Evolutionary conservation across 2,329 filamentous ascomycete species (phyloP), one percentile per base, ranked within the genome.

Genomic region (Penicillium sp.): DNA sequence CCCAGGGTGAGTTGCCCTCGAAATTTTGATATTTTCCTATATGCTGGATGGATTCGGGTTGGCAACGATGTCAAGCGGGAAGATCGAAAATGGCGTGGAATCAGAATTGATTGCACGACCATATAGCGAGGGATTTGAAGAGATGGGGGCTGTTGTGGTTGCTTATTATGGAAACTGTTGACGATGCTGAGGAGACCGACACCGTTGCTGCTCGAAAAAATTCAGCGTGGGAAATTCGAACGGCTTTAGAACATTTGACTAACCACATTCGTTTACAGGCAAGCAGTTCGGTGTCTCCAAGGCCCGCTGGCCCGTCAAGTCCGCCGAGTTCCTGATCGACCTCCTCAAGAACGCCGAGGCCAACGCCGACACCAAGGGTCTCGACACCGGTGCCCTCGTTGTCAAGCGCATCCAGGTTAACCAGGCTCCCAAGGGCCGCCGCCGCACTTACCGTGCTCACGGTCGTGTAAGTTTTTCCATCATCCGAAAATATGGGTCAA

Each of bases 401-500:
- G 91, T 99, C 85, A 97, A 97, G 92, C 96, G 97, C 91, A 99
- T 99, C 85, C 95, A 99, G 87, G 95, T 99, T 88, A 99, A 99
- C 92, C 95, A 99, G 88, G 96, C 95, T 75, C 95, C 95, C 78
- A 98, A 98, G 90, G 94, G 98, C 88, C 90, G 95, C 81, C 89
- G 95, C 85, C 90, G 95, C 83, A 99, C 95, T 80, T 99, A 99
- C 91, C 93, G 95, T 89, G 96, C 96, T 70, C 95, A 99, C 88
- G 95, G 95, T 89, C 93, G 95, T 87, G 94, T 97, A 96, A 77
- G 93, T 92, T 75, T 60, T 59, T 56, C 25, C 62, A 6, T 43
- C 26, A 53, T 40, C 22, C 16, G 19, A 51, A 43, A 30, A 7
- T 14, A 45, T 22, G 38, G 14, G 58, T 46, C 30, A 54, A 22